Evolutionary conservation across 768 basidiomycete genomes (phyloP).

Genomic region (Suillus placidus): DNA sequence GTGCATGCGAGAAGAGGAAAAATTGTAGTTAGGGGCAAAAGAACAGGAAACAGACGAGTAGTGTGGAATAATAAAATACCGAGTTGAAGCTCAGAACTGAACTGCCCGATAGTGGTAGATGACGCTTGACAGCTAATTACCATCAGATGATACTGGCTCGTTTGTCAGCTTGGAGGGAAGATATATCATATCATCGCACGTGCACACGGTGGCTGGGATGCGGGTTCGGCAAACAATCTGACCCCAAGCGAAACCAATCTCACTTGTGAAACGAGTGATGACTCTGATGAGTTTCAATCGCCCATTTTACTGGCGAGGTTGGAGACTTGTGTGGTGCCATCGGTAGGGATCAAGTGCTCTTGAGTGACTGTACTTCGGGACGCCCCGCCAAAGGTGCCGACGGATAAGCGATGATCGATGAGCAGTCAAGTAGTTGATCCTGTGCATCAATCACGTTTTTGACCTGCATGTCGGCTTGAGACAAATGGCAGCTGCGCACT

Average conservation of each 20-base stretch:
- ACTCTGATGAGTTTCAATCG: neutral
- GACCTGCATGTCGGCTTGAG: neutral
- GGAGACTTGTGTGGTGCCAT: neutral
- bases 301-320: neutral
- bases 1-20: constrained; percentile 25
- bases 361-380: neutral
- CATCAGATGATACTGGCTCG: constrained; percentile 17
- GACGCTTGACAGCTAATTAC: constrained; percentile 14
- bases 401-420: neutral
- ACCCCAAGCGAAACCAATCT: neutral
- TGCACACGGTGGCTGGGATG: neutral
- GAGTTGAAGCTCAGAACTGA: neutral
- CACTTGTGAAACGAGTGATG: neutral
- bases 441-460: neutral
- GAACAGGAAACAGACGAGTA: constrained; percentile 16
- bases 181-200: constrained; percentile 17
- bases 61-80: constrained; percentile 10
- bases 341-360: neutral
- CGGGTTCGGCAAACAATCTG: neutral
- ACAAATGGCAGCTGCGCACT: neutral
- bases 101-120: constrained; percentile 11
- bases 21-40: constrained; percentile 21
- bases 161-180: constrained; percentile 1
- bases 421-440: neutral
- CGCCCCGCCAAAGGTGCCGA: neutral